phyloP scores from a whole-genome alignment of 805 yeast species.

The Myxozyma melibiosi region DNA sequence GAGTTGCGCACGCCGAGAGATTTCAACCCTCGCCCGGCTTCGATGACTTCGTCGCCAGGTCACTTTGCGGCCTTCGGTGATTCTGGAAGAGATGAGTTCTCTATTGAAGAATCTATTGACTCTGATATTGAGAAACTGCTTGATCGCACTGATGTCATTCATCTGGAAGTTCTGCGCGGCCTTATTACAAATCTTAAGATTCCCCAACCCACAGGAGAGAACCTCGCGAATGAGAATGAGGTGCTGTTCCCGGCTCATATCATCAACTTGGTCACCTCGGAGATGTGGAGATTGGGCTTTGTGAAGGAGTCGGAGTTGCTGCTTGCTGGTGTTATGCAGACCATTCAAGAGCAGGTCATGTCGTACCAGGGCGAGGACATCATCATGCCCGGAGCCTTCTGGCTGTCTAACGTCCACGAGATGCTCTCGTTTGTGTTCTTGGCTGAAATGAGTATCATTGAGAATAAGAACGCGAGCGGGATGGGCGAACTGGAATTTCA shows the following conservation, averaged over 20 bases:
- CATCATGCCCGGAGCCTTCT: constrained; percentile 90
- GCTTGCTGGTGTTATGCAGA: constrained; percentile 82
- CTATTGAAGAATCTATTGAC: constrained; percentile 37
- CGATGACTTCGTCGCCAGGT: constrained; percentile 29
- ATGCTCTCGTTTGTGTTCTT: constrained; percentile 90
- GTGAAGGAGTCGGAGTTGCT: constrained; percentile 90
- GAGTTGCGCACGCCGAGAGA: constrained; percentile 19
- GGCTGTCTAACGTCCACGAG: constrained; percentile 96
- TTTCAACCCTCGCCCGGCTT: constrained; percentile 38
- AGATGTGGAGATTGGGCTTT: constrained; percentile 97
- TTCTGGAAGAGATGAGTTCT: constrained; percentile 21
- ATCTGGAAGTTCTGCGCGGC: constrained; percentile 83
- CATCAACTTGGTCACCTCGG: constrained; percentile 85
- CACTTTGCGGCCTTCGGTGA: constrained; percentile 31
- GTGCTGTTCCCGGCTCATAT: constrained; percentile 95
- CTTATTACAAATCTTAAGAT: constrained; percentile 80
- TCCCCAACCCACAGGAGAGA: constrained; percentile 83
- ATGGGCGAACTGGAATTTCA: constrained; percentile 89
- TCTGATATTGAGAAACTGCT: constrained; percentile 41
- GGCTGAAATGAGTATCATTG: constrained; percentile 89
- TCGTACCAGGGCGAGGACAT: constrained; percentile 82
- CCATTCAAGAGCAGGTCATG: constrained; percentile 81
- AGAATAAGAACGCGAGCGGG: constrained; percentile 76
- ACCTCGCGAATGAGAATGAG: constrained; percentile 81
- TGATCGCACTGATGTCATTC: constrained; percentile 50